Evolutionary conservation across 768 basidiomycete species (phyloP), one percentile per base, ranked within the genome.

Genomic region (Cystofilobasidium ferigula): DNA sequence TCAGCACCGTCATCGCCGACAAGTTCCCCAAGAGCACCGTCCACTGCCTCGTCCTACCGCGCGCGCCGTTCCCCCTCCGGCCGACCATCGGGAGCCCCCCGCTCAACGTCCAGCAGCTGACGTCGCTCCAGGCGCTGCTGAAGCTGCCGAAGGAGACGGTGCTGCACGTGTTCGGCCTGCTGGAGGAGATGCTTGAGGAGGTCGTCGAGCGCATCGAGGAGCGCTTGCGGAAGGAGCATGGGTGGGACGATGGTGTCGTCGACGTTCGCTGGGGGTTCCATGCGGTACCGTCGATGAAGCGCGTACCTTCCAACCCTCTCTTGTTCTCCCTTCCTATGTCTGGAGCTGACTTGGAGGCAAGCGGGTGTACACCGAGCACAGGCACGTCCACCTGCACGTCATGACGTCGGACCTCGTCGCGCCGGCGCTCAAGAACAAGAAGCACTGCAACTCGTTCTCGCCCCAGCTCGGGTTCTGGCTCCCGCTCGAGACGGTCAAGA

Each of bases 351-450:
- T 8, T 28, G 22, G 7, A 48, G 1, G 16, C 20, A 2, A 2
- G 24, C 26, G 35, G 28, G 2, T 13, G 45, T 51, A 8, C 16
- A 7, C 30, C 60, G 32, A 13, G 22, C 20, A 20, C n/a, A 53
- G 59, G 54, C 67, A 68, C 38, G 61, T 68, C 26, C 67, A 68
- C 38, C 45, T 68, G 14, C 67, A 68, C 48, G 61, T 63, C 56
- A 45, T 51, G n/a, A 48, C 61, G 35, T 53, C 48, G 8, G 67
- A 68, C 35, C 67, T 68, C 38, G 20, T 57, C 48, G 58, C 67
- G 13, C 35, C 34, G 20, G 26, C 38, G n/a, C 67, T 68, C 36
- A 68, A 63, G 40, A 68, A 62, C 62, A 68, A 68, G 43, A 68
- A 63, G 56, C 67, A 68, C 57, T 62, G 59, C 45, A 58, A 58